Conservation (phyloP, 129 eudicot species). For the Flaveria bidentis region DNA sequence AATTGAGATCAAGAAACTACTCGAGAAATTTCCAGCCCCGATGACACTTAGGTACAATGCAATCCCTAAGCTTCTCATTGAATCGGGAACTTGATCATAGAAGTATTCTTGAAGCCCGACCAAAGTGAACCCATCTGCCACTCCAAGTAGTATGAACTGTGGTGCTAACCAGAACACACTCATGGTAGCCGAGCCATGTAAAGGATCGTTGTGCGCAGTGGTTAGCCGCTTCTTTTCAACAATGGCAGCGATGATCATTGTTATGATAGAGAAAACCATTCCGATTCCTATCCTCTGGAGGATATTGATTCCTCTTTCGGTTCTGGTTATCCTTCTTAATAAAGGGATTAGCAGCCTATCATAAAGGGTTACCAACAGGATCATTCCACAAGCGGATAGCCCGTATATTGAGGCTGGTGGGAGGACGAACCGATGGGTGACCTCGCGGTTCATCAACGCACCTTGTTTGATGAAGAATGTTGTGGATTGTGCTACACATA, state of each 20-base stretch:
- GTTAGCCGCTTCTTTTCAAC: conserved; percentile 59
- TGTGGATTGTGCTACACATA: conserved; percentile 60
- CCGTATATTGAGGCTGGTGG: conserved; percentile 74
- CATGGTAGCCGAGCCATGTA: conserved; percentile 50
- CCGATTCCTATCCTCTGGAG: conserved; percentile 86
- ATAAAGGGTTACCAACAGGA: conserved; percentile 48
- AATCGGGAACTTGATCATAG: conserved; percentile 82
- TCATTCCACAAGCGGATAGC: conserved; percentile 68
- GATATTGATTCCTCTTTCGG: conserved; percentile 69
- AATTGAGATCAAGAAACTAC: conserved; percentile 64
- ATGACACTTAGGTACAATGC: conserved; percentile 73
- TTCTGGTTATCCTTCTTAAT: conserved; percentile 49
- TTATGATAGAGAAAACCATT: conserved; percentile 44
- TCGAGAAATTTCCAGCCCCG: conserved; percentile 71
- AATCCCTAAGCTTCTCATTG: conserved; percentile 82
- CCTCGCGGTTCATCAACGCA: conserved; percentile 44
- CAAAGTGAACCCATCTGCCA: conserved; percentile 64
- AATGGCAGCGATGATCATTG: conserved; percentile 67
- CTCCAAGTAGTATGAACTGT: conserved; percentile 58
- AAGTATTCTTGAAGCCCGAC: conserved; percentile 87
- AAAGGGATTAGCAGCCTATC: conserved; percentile 63
- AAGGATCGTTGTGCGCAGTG: conserved; percentile 29
- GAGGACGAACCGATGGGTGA: conserved; percentile 44
- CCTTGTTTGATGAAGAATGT: conserved; percentile 92
- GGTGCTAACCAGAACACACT: conserved; percentile 85